Evolutionary conservation across 495 filamentous ascomycete genomes (phyloP), one percentile per base, ranked within the genome.

Genomic region (Neurospora sp.): DNA sequence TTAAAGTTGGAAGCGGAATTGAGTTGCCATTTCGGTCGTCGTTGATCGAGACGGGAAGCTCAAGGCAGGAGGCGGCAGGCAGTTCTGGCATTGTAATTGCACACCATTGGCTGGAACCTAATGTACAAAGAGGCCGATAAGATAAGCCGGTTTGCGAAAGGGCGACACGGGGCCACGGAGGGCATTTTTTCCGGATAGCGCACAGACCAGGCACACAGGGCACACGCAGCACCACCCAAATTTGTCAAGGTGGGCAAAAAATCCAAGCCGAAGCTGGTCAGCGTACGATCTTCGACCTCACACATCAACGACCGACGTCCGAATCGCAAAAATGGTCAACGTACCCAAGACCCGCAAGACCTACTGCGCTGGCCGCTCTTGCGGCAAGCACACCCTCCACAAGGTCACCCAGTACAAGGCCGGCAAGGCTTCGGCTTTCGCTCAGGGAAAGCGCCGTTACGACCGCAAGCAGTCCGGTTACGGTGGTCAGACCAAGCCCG

Each of bases 371-470:
- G 91, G 90, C 88, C 93, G 90, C 86, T 88, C 91, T 76, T 97
- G 94, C 92, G 89, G 91, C 86, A 97, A 97, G 89, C 94, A 97
- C 90, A 90, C 87, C 77, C 89, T 93, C 83, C 93, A 96, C 91
- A 94, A 94, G 88, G 93, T 97, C 83, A 95, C 93, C 78, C 93
- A 97, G 88, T 96, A 97, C 91, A 97, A 96, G 88, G 92, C 76
- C 40, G 79, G 81, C 74, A 83, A 95, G 93, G 93, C 93, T 81
- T 97, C 94, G 75, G 87, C 94, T 37, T 96, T 92, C 87, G 94
- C 94, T 78, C 94, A 97, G 90, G 96, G 96, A 89, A 99, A 98
- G 91, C 93, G 96, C 85, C 95, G 96, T 91, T 99, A 99, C 89
- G 96, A 98, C 88, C 91, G 96, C 83, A 99, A 99, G 89, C 96